Conservation (phyloP, 768 basidiomycete genomes). For the Clitopilus hobsonii region DNA sequence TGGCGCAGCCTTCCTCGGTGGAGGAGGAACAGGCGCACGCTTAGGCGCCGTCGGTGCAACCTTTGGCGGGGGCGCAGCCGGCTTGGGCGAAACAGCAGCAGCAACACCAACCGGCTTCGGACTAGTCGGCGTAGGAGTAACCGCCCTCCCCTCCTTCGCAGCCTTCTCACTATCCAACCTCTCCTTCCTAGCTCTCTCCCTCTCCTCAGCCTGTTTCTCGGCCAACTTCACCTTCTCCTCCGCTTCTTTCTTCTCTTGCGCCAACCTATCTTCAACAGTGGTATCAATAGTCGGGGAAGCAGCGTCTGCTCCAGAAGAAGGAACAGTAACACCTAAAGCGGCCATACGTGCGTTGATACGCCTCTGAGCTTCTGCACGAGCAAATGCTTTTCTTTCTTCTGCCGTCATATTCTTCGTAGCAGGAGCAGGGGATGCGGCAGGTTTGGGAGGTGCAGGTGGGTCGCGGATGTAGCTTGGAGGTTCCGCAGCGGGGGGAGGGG, state of each 20-base stretch:
- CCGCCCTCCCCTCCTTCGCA: constrained; percentile 39
- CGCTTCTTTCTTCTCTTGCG: constrained; percentile 84
- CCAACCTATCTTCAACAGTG: constrained; percentile 79
- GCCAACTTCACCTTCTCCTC: constrained; percentile 79
- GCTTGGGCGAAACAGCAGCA: constrained; percentile 35
- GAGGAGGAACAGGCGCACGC: constrained; percentile 34
- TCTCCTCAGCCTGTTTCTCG: constrained; percentile 76
- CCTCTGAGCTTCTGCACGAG: constrained; percentile 74
- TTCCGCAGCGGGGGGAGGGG: constrained; percentile 48
- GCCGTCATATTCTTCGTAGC: constrained; percentile 72
- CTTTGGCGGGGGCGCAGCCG: constrained; percentile 29
- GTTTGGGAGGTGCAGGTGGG: constrained; percentile 46
- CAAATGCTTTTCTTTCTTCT: constrained; percentile 76
- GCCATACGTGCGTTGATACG: constrained; percentile 83
- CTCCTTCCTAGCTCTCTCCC: constrained; percentile 68
- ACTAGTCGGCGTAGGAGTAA: constrained; percentile 25
- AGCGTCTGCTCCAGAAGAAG: constrained; percentile 18
- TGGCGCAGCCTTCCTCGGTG: constrained; percentile 21
- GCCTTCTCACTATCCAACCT: constrained; percentile 74
- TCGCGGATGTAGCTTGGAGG: constrained; percentile 32
- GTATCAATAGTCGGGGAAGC: constrained; percentile 60
- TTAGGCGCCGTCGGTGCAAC: constrained; percentile 24
- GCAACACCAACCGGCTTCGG: constrained; percentile 18
- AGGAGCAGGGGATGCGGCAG: constrained; percentile 52
- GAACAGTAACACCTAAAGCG: constrained; percentile 69